phyloP scores from a whole-genome alignment of 2,329 filamentous ascomycete genomes.

The Fusarium avenaceum region DNA sequence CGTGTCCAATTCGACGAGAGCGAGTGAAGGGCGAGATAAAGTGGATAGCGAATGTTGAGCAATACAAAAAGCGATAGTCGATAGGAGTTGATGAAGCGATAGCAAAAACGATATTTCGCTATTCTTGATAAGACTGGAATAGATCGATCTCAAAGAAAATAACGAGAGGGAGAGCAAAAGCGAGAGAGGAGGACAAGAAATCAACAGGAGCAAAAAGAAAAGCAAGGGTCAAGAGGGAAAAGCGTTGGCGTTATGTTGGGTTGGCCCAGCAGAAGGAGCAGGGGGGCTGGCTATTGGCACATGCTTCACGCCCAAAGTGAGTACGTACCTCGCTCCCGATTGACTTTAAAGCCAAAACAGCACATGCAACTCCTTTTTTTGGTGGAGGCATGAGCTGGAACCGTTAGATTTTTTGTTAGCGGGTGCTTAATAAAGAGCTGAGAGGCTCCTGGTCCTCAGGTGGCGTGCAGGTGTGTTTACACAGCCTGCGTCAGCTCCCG shows the following conservation, averaged over 20 bases:
- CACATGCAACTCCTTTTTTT: constrained; percentile 25
- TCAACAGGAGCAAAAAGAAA: constrained; percentile 30
- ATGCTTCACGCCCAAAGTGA: constrained; percentile 2
- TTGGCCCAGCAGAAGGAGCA: constrained; percentile 40
- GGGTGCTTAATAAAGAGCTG: constrained; percentile 1
- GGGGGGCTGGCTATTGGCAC: constrained; percentile 31
- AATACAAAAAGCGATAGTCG: constrained; percentile 37
- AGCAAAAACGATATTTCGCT: constrained; percentile 14
- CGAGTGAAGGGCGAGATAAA: constrained; percentile 13
- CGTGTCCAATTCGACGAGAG: constrained; percentile 20
- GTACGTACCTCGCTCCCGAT: constrained; percentile 32
- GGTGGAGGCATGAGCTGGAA: constrained; percentile 17
- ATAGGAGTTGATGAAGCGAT: constrained; percentile 25
- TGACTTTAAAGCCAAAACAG: constrained; percentile 26
- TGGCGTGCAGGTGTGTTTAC: constrained; percentile 4
- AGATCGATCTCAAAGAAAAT: constrained; percentile 20
- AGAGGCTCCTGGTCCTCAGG: not conserved
- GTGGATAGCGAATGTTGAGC: constrained; percentile 35
- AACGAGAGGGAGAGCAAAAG: constrained; percentile 22
- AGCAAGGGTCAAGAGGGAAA: constrained; percentile 28
- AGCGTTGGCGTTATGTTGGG: constrained; percentile 39
- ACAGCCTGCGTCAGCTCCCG: constrained; percentile 8
- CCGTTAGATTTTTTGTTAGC: constrained; percentile 24
- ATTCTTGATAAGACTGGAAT: constrained; percentile 23
- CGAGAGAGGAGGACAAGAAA: constrained; percentile 33